A percentile compares a stretch with the other conserved stretches of the same genome.
Evolutionary conservation across 108 stramenopile genomes (phyloP).

Genomic region (Schizochytrium sp.): DNA sequence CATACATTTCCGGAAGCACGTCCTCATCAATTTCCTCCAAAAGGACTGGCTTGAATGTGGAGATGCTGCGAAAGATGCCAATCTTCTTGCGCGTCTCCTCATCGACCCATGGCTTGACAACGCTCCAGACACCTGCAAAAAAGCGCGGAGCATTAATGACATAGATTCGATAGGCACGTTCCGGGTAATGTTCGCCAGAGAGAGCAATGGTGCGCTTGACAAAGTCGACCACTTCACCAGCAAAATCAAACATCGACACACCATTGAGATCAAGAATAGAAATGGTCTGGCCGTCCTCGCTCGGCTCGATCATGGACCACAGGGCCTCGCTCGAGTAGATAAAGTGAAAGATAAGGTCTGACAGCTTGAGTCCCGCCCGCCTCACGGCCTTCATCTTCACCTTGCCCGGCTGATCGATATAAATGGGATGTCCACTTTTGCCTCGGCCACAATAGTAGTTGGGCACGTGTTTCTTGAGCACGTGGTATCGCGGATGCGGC

Average conservation of each 20-base stretch:
- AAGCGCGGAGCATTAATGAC: slow-evolving; percentile 52
- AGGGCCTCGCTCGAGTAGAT: slow-evolving; percentile 62
- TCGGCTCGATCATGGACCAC: slow-evolving; percentile 57
- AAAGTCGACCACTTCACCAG: slow-evolving; percentile 61
- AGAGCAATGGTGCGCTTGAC: slow-evolving; percentile 50
- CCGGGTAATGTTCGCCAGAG: slow-evolving; percentile 62
- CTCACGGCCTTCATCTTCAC: slow-evolving; percentile 53
- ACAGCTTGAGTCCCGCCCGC: slow-evolving; percentile 41
- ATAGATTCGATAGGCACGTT: slow-evolving; percentile 54
- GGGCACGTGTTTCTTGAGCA: slow-evolving; percentile 58
- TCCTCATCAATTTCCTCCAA: slow-evolving; percentile 9
- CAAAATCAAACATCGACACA: slow-evolving; percentile 62
- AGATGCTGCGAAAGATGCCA: not conserved
- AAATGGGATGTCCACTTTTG: slow-evolving; percentile 49
- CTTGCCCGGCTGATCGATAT: slow-evolving; percentile 59
- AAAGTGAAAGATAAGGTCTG: slow-evolving; percentile 56
- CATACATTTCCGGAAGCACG: not conserved
- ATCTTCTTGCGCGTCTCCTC: slow-evolving; percentile 14
- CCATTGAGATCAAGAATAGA: slow-evolving; percentile 64
- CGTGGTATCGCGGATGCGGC: slow-evolving; percentile 50
- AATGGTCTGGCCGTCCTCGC: slow-evolving; percentile 51
- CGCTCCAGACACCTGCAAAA: not conserved
- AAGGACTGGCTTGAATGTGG: not conserved
- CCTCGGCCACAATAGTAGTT: slow-evolving; percentile 61
- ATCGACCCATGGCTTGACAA: not conserved